Base-by-base conservation (phyloP, 1,139 yeast species). In the Pichia inconspicua region DNA sequence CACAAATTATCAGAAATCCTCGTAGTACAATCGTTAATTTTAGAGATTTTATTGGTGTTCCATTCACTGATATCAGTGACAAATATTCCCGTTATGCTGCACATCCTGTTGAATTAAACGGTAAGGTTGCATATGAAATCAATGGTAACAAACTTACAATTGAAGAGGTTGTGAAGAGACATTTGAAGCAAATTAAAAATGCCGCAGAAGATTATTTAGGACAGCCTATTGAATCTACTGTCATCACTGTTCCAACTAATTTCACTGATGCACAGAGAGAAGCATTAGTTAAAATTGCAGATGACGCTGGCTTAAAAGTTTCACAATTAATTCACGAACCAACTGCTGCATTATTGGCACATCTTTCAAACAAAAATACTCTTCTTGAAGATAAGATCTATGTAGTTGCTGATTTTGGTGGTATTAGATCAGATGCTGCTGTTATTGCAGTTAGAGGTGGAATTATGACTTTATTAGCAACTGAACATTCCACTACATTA, bases 131-230 rank as follows among this genome's bases (percentile, higher is more conserved):
- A 34, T 90, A 82, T 67, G 74, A 77, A 52, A 73, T 87, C 58
- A 76, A 74, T 50, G 64, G 66, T 47, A 50, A 54, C 43, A 68
- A 68, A 40, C 66, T 89, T 48, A 68, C 86, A 43, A 84, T 88
- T 45, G 84, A 81, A 56, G 92, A 90, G 67, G 82, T 86, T 54
- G 78, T 86, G 54, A 78, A 78, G 59, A 84, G 97, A 74, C 97
- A 92, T 66, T 75, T 92, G 64, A 74, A 73, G 62, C 86, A 89
- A 66, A 74, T 92, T 66, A 84, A 84, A 69, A 73, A 75, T 44
- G 96, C 97, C 55, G 98, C 98, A 50, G 85, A 82, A 64, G 98
- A 90, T 67, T 94, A 82, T 70, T 78, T 87, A 58, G 98, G 98
- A 62, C 78, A 78, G 66, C 67, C 73, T 30, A 77, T 92, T 52